Base-by-base conservation (phyloP, 345 rosid species). In the Kernera saxatilis region DNA sequence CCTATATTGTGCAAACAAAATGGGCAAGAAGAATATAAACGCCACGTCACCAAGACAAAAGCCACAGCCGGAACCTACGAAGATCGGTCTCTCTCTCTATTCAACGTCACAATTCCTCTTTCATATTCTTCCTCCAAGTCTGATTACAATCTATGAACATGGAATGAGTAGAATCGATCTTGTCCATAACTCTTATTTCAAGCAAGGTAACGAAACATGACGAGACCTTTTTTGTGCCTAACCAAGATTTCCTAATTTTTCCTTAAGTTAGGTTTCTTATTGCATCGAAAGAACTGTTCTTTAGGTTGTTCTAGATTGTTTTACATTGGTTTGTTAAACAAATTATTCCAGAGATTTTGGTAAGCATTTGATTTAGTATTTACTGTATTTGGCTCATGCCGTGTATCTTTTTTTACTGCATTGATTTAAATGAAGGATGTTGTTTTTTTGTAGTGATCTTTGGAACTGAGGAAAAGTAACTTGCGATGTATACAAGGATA, bases 401-500 rank as follows among this genome's bases (percentile, higher is more conserved):
- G 0, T 43, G 10, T 11, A 11, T 19, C 50, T 46, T 10, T 36
- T 9, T 46, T 1, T 18, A 10, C 14, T 41, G 33, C 71, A 21
- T 9, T 44, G 40, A 13, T 19, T 1, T 45, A 54, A 54, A 25
- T 18, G 30, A 54, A 50, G 1, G 43, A 0, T 32, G 14, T 45
- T 17, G 29, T 26, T 26, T 0, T 13, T 23, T 29, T 29, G 5
- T 72, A 62, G 81, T 62, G 71, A 25, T 45, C 30, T 53, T 15
- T 19, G 71, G 66, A 50, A 14, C 51, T 66, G 18, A 60, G 41
- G 54, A 46, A 46, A 61, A 67, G 36, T 52, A 50, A 53, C 64
- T 80, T 82, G 81, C 81, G 23, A 93, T 94, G 97, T 89, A 83
- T 82, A 80, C 85, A 12, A 81, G 89, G 72, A 64, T 79, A 71